phyloP scores from a whole-genome alignment of 2,329 filamentous ascomycete species.

The Grosmannia clavigera region DNA sequence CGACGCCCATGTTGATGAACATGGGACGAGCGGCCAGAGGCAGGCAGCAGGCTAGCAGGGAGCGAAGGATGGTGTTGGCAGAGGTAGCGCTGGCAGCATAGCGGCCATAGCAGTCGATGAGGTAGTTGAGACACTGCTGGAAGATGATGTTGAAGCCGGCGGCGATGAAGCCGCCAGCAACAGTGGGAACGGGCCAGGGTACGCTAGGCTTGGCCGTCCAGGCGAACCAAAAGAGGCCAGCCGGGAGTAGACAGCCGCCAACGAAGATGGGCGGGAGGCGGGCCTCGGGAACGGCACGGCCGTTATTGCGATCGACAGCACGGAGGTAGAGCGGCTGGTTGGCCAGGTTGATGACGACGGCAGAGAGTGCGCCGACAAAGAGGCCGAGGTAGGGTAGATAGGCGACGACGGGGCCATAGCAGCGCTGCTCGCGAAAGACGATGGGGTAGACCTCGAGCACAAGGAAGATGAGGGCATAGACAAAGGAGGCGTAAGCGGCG shows the following conservation, averaged over 20 bases:
- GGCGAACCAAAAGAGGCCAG: conserved; percentile 24
- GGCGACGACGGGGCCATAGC: conserved; percentile 50
- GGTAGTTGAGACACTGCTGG: conserved; percentile 36
- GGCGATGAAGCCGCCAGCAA: conserved; percentile 24
- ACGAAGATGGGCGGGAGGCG: conserved; percentile 32
- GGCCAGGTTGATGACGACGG: conserved; percentile 37
- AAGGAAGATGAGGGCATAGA: conserved; percentile 44
- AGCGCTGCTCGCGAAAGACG: conserved; percentile 36
- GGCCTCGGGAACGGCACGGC: conserved; percentile 23
- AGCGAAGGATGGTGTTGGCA: conserved; percentile 48
- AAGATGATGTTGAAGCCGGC: conserved; percentile 33
- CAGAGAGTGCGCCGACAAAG: conserved; percentile 31
- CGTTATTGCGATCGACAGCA: conserved; percentile 21
- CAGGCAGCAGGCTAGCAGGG: conserved; percentile 43
- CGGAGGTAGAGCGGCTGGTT: conserved; percentile 31
- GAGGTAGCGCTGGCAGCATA: conserved; percentile 53
- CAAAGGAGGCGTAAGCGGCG: conserved; percentile 35
- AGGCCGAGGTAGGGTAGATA: conserved; percentile 39
- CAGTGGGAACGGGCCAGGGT: conserved; percentile 10
- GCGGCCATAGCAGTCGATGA: conserved; percentile 40
- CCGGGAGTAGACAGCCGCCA: conserved; percentile 27
- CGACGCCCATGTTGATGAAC: conserved; percentile 31
- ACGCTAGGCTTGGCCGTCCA: conserved; percentile 11
- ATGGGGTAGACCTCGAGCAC: conserved; percentile 43
- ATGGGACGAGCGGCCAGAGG: conserved; percentile 47